Percentiles rank a stretch among this genome's conserved stretches.
Evolutionary conservation across 495 filamentous ascomycete species (phyloP).

Genomic region (Podospora didyma): DNA sequence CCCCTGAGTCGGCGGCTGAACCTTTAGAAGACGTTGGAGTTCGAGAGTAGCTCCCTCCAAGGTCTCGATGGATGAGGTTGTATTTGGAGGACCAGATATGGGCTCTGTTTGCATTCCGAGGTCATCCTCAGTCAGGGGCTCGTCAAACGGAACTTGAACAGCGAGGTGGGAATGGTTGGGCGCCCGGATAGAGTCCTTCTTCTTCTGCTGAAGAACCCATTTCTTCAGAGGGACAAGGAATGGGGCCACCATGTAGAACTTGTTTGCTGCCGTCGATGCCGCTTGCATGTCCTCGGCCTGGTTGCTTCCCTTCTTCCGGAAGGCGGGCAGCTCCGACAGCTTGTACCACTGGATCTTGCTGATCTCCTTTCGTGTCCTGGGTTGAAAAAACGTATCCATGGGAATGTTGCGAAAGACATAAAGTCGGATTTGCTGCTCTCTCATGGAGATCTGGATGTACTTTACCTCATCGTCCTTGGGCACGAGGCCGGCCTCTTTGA

Average conservation of each 20-base stretch:
- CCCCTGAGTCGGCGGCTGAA: constrained; percentile 48
- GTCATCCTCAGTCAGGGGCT: constrained; percentile 40
- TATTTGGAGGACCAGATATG: constrained; percentile 6
- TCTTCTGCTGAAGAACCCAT: constrained; percentile 84
- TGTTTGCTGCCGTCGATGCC: constrained; percentile 67
- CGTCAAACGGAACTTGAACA: constrained; percentile 26
- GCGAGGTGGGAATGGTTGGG: constrained; percentile 26
- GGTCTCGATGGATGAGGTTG: constrained; percentile 31
- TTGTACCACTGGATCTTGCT: constrained; percentile 93
- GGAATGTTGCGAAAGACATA: constrained; percentile 87
- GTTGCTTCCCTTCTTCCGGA: constrained; percentile 60
- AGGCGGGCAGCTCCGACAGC: constrained; percentile 79
- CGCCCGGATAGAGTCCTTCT: constrained; percentile 49
- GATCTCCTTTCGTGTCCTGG: constrained; percentile 92
- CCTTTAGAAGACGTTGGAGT: constrained; percentile 60
- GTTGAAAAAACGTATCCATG: constrained; percentile 79
- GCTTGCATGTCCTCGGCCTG: constrained; percentile 43
- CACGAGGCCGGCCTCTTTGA: constrained; percentile 68
- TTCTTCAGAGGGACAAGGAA: constrained; percentile 82
- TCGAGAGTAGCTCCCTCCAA: constrained; percentile 58
- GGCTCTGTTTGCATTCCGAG: constrained; percentile 27
- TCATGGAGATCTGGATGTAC: constrained; percentile 79
- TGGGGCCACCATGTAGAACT: constrained; percentile 97
- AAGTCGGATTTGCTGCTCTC: constrained; percentile 85
- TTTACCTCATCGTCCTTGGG: constrained; percentile 64